Conservation (phyloP, 345 rosid species). For the Iberis pinnata region DNA sequence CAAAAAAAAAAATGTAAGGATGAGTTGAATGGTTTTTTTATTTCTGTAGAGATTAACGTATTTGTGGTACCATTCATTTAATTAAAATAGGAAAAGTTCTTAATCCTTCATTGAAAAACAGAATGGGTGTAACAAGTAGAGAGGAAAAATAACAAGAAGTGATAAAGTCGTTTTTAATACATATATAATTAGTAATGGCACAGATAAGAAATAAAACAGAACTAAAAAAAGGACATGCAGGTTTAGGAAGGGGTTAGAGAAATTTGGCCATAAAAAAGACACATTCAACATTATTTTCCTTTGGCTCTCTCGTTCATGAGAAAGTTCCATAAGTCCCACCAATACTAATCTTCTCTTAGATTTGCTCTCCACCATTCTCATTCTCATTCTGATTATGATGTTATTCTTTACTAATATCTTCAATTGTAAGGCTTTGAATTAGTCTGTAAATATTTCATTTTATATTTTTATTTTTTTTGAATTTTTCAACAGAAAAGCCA, state of each 20-base stretch:
- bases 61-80: no score
- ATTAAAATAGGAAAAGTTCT: no score
- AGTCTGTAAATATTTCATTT: conserved; percentile 9
- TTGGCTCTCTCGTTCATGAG: conserved; percentile 43
- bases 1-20: no score
- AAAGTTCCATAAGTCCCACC: conserved; percentile 36
- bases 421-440: conserved; percentile 27
- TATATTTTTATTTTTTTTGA: conserved; percentile 20
- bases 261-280: conserved; percentile 28
- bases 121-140: no score
- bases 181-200: conserved; percentile 23
- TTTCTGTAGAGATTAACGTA: no score
- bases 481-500: conserved; percentile 13
- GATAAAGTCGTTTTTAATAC: no score
- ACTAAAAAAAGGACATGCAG: conserved; percentile 20
- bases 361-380: conserved; percentile 25
- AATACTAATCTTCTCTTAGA: neutral
- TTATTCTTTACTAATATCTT: conserved; percentile 10
- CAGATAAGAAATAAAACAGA: conserved; percentile 8
- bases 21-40: no score
- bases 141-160: no score
- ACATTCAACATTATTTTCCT: conserved; percentile 14
- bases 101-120: no score
- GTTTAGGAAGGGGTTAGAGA: conserved; percentile 11
- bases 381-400: conserved; percentile 3